phyloP scores from a whole-genome alignment of 2,329 filamentous ascomycete genomes.

The Pyrenophora graminea region DNA sequence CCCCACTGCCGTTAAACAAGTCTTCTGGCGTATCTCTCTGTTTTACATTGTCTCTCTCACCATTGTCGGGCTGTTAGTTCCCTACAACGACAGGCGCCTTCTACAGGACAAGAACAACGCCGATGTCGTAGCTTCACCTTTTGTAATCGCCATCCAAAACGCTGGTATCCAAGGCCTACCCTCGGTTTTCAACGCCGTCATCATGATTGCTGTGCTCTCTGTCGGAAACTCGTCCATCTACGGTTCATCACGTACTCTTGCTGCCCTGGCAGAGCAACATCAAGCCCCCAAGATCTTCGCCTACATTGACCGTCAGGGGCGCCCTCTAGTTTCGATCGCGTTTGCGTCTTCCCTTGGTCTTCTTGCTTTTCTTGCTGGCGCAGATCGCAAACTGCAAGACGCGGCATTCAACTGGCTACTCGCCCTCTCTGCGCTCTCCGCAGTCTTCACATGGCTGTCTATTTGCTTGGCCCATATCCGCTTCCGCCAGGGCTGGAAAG shows the following conservation, averaged over 20 bases:
- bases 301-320: slow-evolving; percentile 65
- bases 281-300: slow-evolving; percentile 61
- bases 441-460: slow-evolving; percentile 76
- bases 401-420: slow-evolving; percentile 68
- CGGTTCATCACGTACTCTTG: slow-evolving; percentile 85
- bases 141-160: slow-evolving; percentile 88
- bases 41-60: slow-evolving; percentile 87
- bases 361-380: slow-evolving; percentile 61
- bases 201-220: slow-evolving; percentile 85
- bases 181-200: slow-evolving; percentile 92
- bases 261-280: slow-evolving; percentile 81
- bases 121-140: slow-evolving; percentile 79
- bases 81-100: slow-evolving; percentile 69
- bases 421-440: slow-evolving; percentile 71
- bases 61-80: slow-evolving; percentile 81
- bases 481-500: slow-evolving; percentile 65
- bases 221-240: slow-evolving; percentile 93
- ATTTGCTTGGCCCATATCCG: slow-evolving; percentile 65
- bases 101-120: slow-evolving; percentile 61
- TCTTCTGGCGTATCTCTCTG: slow-evolving; percentile 77
- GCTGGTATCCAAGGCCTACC: slow-evolving; percentile 81
- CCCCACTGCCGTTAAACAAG: slow-evolving; percentile 88
- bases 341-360: slow-evolving; percentile 62
- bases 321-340: slow-evolving; percentile 60
- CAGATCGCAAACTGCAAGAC: slow-evolving; percentile 42